Evolutionary conservation across 2,329 filamentous ascomycete species (phyloP).

Genomic region (Alternaria viburni): DNA sequence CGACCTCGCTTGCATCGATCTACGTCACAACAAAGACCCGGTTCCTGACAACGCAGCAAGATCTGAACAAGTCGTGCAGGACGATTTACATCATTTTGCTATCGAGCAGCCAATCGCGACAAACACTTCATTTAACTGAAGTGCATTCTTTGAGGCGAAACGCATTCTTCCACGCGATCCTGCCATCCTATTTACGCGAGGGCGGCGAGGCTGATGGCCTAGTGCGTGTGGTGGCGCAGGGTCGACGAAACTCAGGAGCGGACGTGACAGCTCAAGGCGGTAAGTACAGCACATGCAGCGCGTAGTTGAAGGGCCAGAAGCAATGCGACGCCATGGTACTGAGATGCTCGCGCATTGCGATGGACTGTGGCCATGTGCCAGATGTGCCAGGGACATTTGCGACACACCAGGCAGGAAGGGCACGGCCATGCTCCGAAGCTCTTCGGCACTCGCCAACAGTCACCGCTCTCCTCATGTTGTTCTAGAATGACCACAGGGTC

Average conservation of each 20-base stretch:
- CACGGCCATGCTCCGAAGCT: not conserved
- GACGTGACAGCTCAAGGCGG: not conserved
- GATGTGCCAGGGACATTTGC: not conserved
- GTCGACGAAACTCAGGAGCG: not conserved
- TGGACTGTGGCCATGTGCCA: not conserved
- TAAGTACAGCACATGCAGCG: not conserved
- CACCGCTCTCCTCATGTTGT: not conserved
- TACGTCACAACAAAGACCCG: constrained; percentile 12
- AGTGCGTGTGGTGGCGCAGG: constrained; percentile 5
- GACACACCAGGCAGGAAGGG: not conserved
- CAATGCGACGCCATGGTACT: not conserved
- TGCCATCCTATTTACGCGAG: constrained; percentile 15
- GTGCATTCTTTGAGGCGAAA: constrained; percentile 8
- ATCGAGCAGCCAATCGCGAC: constrained; percentile 14
- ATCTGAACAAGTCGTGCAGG: not conserved
- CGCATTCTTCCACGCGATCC: constrained; percentile 19
- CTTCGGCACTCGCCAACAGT: not conserved
- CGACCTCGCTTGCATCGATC: constrained; percentile 8
- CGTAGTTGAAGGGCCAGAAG: not conserved
- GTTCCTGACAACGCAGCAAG: constrained; percentile 15
- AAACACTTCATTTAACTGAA: constrained; percentile 13
- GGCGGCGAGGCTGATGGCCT: constrained; percentile 7
- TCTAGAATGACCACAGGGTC: not conserved
- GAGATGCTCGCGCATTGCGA: not conserved
- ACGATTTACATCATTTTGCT: constrained; percentile 30